Conservation (phyloP, 2,329 filamentous ascomycete species). For the Sporothrix luriei region DNA sequence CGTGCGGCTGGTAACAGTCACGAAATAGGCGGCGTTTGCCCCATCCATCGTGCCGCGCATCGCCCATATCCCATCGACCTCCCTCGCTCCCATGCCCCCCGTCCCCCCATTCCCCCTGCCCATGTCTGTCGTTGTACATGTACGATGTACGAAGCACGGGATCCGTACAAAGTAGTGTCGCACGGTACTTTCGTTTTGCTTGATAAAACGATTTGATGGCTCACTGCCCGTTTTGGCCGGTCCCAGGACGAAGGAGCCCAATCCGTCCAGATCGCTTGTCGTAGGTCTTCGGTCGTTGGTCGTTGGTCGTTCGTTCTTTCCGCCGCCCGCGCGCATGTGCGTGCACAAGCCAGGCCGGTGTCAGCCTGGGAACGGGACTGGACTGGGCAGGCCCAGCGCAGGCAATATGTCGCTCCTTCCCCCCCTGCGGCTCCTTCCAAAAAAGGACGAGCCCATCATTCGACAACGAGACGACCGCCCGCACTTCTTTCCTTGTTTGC, state of each 20-base stretch:
- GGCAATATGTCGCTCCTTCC: not conserved
- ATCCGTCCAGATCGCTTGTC: not conserved
- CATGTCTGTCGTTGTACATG: not conserved
- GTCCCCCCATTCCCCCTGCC: not conserved
- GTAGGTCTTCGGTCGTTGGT: not conserved
- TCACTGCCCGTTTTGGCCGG: not conserved
- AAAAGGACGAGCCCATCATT: slow-evolving; percentile 25
- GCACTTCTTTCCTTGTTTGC: not conserved
- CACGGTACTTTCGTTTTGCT: not conserved
- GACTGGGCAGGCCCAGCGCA: not conserved
- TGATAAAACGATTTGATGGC: not conserved
- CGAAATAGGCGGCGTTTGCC: slow-evolving; percentile 15
- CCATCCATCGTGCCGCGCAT: slow-evolving; percentile 19
- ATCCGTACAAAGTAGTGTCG: not conserved
- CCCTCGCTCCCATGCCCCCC: not conserved
- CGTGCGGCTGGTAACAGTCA: not conserved
- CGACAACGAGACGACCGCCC: slow-evolving; percentile 10
- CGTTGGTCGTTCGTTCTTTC: slow-evolving; percentile 21
- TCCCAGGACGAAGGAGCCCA: not conserved
- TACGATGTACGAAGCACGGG: not conserved
- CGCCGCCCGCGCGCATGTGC: slow-evolving; percentile 18
- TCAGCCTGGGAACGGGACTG: not conserved
- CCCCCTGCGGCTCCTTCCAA: slow-evolving; percentile 15
- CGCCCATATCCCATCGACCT: slow-evolving; percentile 5
- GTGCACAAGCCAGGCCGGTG: not conserved